Evolutionary conservation across 768 basidiomycete genomes (phyloP).

Genomic region (Porpolomopsis calyptriformis): DNA sequence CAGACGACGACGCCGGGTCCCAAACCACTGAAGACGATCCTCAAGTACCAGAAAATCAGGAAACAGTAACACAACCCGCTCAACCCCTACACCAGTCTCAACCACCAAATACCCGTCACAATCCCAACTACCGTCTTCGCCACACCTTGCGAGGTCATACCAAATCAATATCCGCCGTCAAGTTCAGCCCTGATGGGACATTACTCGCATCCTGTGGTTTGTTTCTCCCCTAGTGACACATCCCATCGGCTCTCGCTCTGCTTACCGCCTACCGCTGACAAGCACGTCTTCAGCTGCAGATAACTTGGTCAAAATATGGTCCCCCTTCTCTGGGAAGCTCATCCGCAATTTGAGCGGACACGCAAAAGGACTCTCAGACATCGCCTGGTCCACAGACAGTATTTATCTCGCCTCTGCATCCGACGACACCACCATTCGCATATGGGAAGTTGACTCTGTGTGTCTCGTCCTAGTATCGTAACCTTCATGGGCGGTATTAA

Average conservation of each 20-base stretch:
- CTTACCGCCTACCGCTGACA: background rate
- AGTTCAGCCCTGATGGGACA: slow-evolving; percentile 84
- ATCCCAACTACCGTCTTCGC: slow-evolving; percentile 59
- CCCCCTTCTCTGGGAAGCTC: slow-evolving; percentile 67
- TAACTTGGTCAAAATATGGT: slow-evolving; percentile 73
- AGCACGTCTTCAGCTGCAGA: slow-evolving; percentile 48
- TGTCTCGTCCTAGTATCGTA: slow-evolving; percentile 18
- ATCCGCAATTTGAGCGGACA: slow-evolving; percentile 68
- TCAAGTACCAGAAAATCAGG: slow-evolving; percentile 54
- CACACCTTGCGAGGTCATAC: slow-evolving; percentile 70
- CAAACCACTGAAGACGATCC: slow-evolving; percentile 83
- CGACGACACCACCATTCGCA: slow-evolving; percentile 80
- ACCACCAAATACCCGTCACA: slow-evolving; percentile 27
- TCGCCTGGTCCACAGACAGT: slow-evolving; percentile 83
- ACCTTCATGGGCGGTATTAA: slow-evolving; percentile 3
- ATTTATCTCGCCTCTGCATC: slow-evolving; percentile 80
- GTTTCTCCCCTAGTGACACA: too few species aligned
- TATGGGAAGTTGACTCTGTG: slow-evolving; percentile 82
- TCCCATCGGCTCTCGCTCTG: background rate
- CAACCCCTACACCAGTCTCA: slow-evolving; percentile 22
- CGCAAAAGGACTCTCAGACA: slow-evolving; percentile 75
- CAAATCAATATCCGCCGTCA: slow-evolving; percentile 76
- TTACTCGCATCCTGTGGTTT: slow-evolving; percentile 80
- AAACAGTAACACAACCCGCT: slow-evolving; percentile 28
- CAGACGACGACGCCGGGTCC: slow-evolving; percentile 57